Evolutionary conservation across 2,329 filamentous ascomycete genomes (phyloP), one percentile per base, ranked within the genome.

Genomic region (Fragosphaeria purpurea): DNA sequence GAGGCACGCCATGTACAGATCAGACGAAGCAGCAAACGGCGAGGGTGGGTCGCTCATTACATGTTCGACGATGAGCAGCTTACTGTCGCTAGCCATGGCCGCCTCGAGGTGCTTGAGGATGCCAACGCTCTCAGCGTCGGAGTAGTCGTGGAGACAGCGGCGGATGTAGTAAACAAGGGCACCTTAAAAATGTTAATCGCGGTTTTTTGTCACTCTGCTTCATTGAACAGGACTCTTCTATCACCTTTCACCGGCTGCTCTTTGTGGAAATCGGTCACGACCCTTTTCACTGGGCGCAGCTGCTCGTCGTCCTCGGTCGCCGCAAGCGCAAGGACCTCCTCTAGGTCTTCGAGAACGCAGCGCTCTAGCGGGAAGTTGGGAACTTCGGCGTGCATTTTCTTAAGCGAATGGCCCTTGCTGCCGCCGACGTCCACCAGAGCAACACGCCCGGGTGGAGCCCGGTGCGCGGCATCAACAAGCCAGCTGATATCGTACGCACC

Each of bases 61-160:
- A 38, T 54, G 49, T 50, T 62, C 60, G 10, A 58, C 51, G 32
- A 62, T 58, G 12, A 62, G 45, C 35, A 63, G 52, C 41, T 53
- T 50, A 44, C 58, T 62, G 46, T 61, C 58, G n/a, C 51, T n/a
- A 7, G 54, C 55, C 59, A 68, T 61, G 7, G 65, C 64, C 4
- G 55, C 53, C 3, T 57, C 50, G 4, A 67, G 46, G 4, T 58
- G 59, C 41, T 57, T 47, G 6, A 70, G 57, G 1, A 69, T 67
- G 30, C 56, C 47, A 1, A 62, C 59, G 32, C 58, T 61, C 11
- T 60, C 60, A 2, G 60, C 57, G 47, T 68, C 65, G 30, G 61
- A 54, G 51, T 67, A 70, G 50, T 70, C 63, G 51, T 70, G 67
- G 1, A 70, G 60, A 42, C 63, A 64, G 6, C 64, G 62, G 47